Evolutionary conservation across 208 protist genomes (phyloP).

Genomic region (Leishmania guyanensis): DNA sequence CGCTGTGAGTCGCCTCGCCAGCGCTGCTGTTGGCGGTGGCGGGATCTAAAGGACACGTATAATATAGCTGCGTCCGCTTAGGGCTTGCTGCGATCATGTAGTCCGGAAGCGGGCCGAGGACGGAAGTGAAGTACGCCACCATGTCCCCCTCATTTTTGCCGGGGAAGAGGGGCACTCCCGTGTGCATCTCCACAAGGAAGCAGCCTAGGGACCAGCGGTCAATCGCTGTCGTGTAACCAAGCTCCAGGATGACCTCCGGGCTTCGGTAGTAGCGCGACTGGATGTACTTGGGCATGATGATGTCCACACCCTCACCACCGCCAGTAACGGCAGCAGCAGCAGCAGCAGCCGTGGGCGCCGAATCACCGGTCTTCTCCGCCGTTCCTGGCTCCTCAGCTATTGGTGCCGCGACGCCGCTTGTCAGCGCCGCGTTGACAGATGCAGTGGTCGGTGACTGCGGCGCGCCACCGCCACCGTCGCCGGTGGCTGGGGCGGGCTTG

Average conservation of each 20-base stretch:
- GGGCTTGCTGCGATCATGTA: constrained; percentile 74
- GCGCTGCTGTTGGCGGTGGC: neutral
- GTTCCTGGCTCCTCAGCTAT: neutral
- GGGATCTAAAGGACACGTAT: constrained; percentile 16
- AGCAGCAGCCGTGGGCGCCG: neutral
- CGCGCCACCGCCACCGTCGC: neutral
- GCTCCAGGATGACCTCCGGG: constrained; percentile 97
- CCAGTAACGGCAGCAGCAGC: neutral
- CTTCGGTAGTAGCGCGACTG: constrained; percentile 98
- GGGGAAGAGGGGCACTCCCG: constrained; percentile 95
- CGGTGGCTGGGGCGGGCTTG: neutral
- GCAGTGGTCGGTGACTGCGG: constrained; percentile 77
- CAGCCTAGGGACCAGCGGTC: constrained; percentile 99
- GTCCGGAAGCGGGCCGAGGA: constrained; percentile 74
- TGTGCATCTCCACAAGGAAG: constrained; percentile 98
- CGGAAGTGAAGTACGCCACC: constrained; percentile 90
- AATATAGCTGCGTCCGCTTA: constrained; percentile 62
- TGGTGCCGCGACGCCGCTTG: neutral
- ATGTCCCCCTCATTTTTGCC: constrained; percentile 96
- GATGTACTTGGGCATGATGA: constrained; percentile 73
- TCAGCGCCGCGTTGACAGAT: neutral
- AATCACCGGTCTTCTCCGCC: neutral
- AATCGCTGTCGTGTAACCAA: constrained; percentile 94
- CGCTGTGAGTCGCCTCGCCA: neutral
- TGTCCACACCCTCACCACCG: neutral